Base-by-base conservation (phyloP, 75 land plant species). In the Picea glauca region DNA sequence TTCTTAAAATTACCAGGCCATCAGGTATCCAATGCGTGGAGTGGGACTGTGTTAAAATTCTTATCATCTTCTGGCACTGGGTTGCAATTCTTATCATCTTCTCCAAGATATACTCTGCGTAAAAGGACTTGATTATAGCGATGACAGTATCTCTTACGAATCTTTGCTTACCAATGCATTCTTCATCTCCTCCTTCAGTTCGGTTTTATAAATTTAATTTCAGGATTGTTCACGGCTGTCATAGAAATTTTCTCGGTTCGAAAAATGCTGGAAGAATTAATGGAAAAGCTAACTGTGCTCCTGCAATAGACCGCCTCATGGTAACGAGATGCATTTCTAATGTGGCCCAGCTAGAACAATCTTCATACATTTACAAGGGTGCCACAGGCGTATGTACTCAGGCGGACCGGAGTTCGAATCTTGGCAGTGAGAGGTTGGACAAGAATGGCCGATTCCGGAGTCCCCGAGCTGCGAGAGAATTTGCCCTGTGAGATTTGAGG, bases 401-500 rank as follows among this genome's bases (percentile, higher is more conserved):
- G 21, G 18, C 32, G 23, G 58, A 21, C 14, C 31, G 9, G 9
- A 20, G 5, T 78, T 43, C n/a, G 76, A 65, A 78, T 72, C 32
- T 46, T 56, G n/a, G 32, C 2, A 26, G 20, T 13, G 66, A 33
- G 8, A 90, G 81, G 76, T 33, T 87, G 43, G 96, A 94, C 77
- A 90, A 90, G 46, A 80, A 74, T 58, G 94, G 94, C 35, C 75
- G 88, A 62, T 85, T 94, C 61, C 89, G 91, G 66, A 90, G 89
- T 68, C 96, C 96, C 18, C 87, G 96, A 82, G 96, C 96, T 32
- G 96, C 96, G 20, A 79, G 96, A 21, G 96, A 94, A 76, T 88
- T 92, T 38, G 88, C 94, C 4, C 76, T 94, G 94, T 92, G 80
- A 83, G 84, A 18, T 21, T 58, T 30, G 21, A 33, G 11, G 23